A percentile compares a stretch with the other conserved stretches of the same genome.
Conservation (phyloP, 2,329 filamentous ascomycete genomes). For the Dactylellina sp. region DNA sequence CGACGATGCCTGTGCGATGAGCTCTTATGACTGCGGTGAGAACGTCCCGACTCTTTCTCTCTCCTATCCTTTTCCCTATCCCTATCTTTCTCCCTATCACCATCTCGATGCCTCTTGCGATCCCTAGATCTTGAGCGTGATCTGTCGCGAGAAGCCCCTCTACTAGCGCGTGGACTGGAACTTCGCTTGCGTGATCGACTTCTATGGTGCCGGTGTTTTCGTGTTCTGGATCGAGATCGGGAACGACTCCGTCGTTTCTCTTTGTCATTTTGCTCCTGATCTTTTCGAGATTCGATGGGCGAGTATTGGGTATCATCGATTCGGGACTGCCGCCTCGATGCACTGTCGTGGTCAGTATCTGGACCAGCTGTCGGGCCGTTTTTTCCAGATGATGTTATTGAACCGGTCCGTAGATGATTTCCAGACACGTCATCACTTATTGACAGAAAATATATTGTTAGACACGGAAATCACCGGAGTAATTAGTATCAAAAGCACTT, state of each 20-base stretch:
- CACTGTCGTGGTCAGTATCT: conserved; percentile 46
- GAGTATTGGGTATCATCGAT: conserved; percentile 40
- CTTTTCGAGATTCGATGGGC: conserved; percentile 47
- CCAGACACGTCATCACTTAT: conserved; percentile 36
- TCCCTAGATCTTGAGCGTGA: conserved; percentile 49
- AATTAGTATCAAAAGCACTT: neutral
- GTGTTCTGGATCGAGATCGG: conserved; percentile 53
- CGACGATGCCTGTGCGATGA: conserved; percentile 54
- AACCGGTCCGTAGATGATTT: conserved; percentile 42
- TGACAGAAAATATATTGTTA: conserved; percentile 3
- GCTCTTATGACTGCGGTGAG: conserved; percentile 58
- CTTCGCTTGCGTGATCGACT: conserved; percentile 58
- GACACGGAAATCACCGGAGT: neutral
- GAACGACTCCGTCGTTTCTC: conserved; percentile 58
- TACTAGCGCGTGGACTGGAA: conserved; percentile 44
- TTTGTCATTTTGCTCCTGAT: conserved; percentile 40
- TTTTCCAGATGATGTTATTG: conserved; percentile 47
- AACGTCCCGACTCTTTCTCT: conserved; percentile 51
- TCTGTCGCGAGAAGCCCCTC: conserved; percentile 43
- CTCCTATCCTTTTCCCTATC: conserved; percentile 54
- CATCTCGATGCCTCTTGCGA: conserved; percentile 37
- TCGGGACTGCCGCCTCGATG: conserved; percentile 45
- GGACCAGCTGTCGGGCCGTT: conserved; percentile 27
- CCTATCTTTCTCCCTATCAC: conserved; percentile 58
- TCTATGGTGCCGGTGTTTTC: conserved; percentile 57